Evolutionary conservation across 768 basidiomycete genomes (phyloP).

Genomic region (Lactarius quietus): DNA sequence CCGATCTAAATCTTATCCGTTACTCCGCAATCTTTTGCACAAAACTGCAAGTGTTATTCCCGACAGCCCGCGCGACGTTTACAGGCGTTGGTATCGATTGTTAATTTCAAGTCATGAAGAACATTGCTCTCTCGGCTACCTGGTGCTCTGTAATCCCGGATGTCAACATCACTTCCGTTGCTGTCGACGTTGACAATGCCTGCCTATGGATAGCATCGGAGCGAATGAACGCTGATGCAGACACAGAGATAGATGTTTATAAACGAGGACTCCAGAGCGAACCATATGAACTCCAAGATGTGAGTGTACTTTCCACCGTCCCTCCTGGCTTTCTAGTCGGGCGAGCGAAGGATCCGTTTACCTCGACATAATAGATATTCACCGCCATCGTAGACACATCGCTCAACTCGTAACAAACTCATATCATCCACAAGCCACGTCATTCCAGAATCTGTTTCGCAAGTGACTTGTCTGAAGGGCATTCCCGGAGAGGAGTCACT

Average conservation of each 20-base stretch:
- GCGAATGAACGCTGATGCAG: constrained; percentile 23
- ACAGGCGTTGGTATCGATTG: not conserved
- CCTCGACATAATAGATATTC: not conserved
- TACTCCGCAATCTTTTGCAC: not conserved
- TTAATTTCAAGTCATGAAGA: constrained; percentile 10
- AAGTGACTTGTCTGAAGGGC: constrained; percentile 47
- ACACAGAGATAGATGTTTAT: constrained; percentile 23
- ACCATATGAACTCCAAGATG: constrained; percentile 2
- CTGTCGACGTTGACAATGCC: constrained; percentile 18
- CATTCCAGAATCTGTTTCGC: constrained; percentile 29
- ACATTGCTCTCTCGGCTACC: constrained; percentile 17
- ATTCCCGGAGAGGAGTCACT: constrained; percentile 67
- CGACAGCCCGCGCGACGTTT: not conserved
- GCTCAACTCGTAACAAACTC: constrained; percentile 18
- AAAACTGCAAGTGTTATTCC: too few species aligned
- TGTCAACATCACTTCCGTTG: constrained; percentile 14
- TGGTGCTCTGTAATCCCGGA: constrained; percentile 9
- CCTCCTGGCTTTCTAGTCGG: not conserved
- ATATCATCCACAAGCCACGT: constrained; percentile 17
- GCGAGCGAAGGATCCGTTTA: too few species aligned
- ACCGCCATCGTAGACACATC: constrained; percentile 6
- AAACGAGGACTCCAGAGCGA: not conserved
- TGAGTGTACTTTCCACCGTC: not conserved
- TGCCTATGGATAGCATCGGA: constrained; percentile 26
- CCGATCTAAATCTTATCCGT: constrained; percentile 2